phyloP scores from a whole-genome alignment of 805 yeast genomes.

The Komagataella mondaviorum region DNA sequence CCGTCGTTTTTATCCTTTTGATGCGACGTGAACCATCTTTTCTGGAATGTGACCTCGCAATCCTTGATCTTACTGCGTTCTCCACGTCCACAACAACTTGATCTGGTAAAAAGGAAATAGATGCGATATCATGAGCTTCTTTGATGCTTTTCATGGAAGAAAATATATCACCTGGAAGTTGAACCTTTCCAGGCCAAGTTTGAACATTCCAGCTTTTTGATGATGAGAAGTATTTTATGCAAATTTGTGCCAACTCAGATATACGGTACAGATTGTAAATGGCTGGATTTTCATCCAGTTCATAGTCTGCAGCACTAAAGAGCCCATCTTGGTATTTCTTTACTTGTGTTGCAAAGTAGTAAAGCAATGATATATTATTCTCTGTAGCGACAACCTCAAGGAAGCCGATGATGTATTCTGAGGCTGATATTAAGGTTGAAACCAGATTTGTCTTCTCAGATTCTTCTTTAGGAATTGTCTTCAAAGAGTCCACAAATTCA shows the following conservation, averaged over 20 bases:
- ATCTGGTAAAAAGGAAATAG: conserved; percentile 43
- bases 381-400: conserved; percentile 45
- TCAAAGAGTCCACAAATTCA: conserved; percentile 34
- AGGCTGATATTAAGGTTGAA: conserved; percentile 29
- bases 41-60: conserved; percentile 2
- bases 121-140: conserved; percentile 44
- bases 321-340: conserved; percentile 63
- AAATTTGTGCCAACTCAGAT: conserved; percentile 62
- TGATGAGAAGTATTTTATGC: conserved; percentile 44
- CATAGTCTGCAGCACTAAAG: conserved; percentile 19
- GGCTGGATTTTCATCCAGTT: conserved; percentile 9
- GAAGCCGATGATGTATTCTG: conserved; percentile 47
- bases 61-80: conserved; percentile 14
- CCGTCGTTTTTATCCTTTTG: background rate
- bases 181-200: conserved; percentile 73
- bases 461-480: conserved; percentile 1
- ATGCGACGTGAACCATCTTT: background rate
- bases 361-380: conserved; percentile 60
- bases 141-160: conserved; percentile 41
- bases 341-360: conserved; percentile 63
- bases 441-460: background rate
- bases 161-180: conserved; percentile 58
- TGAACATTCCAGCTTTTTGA: conserved; percentile 54
- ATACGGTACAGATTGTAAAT: conserved; percentile 41
- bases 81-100: conserved; percentile 23